Evolutionary conservation across 192 early-diverging fungal species (phyloP).

Genomic region (Coemansia sp.): DNA sequence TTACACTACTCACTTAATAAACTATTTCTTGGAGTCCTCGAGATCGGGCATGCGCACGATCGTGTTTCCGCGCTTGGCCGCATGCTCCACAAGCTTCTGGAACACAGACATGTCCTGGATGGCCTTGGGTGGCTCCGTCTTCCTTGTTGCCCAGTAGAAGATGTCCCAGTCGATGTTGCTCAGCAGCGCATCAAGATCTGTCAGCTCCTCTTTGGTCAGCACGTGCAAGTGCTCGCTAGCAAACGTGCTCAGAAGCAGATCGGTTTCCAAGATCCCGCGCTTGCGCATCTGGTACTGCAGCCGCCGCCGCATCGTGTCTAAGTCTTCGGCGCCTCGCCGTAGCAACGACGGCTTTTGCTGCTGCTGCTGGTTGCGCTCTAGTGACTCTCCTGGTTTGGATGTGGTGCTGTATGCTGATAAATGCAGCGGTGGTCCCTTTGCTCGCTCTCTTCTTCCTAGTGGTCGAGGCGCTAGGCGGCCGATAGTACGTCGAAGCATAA

Average conservation of each 20-base stretch:
- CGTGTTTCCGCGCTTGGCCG: conserved; percentile 72
- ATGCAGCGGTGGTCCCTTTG: too few relatives aligned
- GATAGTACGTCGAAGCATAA: background rate
- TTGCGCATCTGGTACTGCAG: conserved; percentile 88
- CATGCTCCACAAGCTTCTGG: conserved; percentile 71
- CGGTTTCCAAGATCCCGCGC: conserved; percentile 92
- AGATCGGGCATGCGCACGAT: conserved; percentile 86
- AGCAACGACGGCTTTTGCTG: too few relatives aligned
- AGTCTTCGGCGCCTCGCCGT: conserved; percentile 60
- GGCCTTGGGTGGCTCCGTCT: conserved; percentile 64
- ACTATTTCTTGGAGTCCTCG: conserved; percentile 1
- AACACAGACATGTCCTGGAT: conserved; percentile 60
- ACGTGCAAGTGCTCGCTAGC: conserved; percentile 63
- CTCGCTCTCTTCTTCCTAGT: background rate
- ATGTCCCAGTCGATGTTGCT: conserved; percentile 96
- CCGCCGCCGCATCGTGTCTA: conserved; percentile 75
- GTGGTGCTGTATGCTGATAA: too few relatives aligned
- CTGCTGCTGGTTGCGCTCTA: conserved; percentile 49
- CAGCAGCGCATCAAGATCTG: conserved; percentile 79
- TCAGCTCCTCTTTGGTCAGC: conserved; percentile 63
- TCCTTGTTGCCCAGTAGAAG: conserved; percentile 85
- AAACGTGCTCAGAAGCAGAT: conserved; percentile 89
- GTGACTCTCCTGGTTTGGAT: too few relatives aligned
- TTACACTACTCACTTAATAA: background rate
- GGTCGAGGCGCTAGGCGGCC: background rate